phyloP scores from a whole-genome alignment of 768 basidiomycete species.

The Termitomyces sp. region DNA sequence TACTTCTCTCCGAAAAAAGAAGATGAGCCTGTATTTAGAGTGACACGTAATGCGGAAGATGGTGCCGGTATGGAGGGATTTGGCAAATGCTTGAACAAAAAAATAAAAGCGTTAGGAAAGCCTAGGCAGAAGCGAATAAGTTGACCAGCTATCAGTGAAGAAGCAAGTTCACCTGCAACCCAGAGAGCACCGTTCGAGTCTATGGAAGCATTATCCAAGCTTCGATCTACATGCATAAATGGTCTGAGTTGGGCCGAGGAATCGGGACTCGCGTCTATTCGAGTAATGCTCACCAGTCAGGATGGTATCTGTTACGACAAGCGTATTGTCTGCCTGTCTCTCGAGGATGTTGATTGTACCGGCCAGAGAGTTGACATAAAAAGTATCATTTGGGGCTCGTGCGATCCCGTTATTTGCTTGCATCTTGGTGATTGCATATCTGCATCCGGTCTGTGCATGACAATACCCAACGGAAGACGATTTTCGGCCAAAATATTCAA shows the following conservation, averaged over 20 bases:
- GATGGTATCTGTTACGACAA: constrained; percentile 49
- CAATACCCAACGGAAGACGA: constrained; percentile 59
- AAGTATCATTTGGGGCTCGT: constrained; percentile 48
- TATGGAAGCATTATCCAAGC: constrained; percentile 56
- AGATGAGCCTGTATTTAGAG: constrained; percentile 42
- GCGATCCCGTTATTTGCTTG: constrained; percentile 59
- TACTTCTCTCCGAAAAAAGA: constrained; percentile 59
- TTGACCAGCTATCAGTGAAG: background rate
- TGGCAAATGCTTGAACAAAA: constrained; percentile 29
- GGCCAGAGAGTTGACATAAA: constrained; percentile 44
- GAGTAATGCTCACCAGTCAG: constrained; percentile 35
- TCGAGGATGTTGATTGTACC: constrained; percentile 52
- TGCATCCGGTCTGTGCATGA: constrained; percentile 54
- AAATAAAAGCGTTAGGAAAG: constrained; percentile 33
- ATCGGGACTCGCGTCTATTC: background rate
- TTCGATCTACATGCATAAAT: constrained; percentile 30
- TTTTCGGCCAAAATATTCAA: constrained; percentile 19
- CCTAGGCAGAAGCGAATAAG: constrained; percentile 23
- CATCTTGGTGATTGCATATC: constrained; percentile 46
- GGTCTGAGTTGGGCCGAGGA: background rate
- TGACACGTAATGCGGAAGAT: constrained; percentile 45
- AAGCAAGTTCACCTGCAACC: constrained; percentile 44
- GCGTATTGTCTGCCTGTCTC: constrained; percentile 49
- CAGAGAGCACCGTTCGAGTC: constrained; percentile 57
- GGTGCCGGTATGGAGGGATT: constrained; percentile 37